A percentile compares a stretch with the other conserved stretches of the same genome.
These are phyloP conservation scores for Kitagawia praeruptora DNA, from an alignment of 129 eudicot genomes.

Conservation along the genomic window DNA sequence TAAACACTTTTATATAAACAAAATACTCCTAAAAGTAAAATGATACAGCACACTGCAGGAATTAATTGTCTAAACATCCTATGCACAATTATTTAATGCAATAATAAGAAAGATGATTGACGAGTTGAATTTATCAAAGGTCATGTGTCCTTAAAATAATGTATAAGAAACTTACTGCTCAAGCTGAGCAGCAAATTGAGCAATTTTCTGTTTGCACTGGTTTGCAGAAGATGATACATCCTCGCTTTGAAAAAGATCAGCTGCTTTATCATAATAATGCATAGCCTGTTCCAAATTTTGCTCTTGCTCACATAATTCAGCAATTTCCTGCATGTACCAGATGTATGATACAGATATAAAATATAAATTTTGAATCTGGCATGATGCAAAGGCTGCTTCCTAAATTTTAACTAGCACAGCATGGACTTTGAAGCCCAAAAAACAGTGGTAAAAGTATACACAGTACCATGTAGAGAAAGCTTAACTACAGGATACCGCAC, in stretches of 20 bases:
- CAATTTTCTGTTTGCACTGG: conserved; percentile 73
- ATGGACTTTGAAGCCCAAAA: neutral
- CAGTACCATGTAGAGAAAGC: neutral
- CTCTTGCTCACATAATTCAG: conserved; percentile 61
- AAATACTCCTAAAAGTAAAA: neutral
- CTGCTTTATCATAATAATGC: conserved; percentile 61
- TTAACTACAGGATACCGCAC: neutral
- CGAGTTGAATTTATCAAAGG: neutral
- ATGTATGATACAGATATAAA: neutral
- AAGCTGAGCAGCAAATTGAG: conserved; percentile 58
- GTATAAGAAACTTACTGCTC: conserved; percentile 40
- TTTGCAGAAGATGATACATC: conserved; percentile 74
- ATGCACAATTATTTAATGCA: neutral
- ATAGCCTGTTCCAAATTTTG: conserved; percentile 63
- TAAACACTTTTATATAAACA: neutral
- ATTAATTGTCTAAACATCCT: neutral
- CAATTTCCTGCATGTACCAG: conserved; percentile 50
- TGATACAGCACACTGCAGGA: neutral
- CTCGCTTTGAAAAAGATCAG: conserved; percentile 74
- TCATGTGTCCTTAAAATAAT: neutral
- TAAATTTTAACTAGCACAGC: neutral
- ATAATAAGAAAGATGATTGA: neutral
- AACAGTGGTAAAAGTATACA: neutral
- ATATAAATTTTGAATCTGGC: neutral
- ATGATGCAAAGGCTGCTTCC: neutral